phyloP scores from a whole-genome alignment of 345 rosid species.

The Microthlaspi erraticum region DNA sequence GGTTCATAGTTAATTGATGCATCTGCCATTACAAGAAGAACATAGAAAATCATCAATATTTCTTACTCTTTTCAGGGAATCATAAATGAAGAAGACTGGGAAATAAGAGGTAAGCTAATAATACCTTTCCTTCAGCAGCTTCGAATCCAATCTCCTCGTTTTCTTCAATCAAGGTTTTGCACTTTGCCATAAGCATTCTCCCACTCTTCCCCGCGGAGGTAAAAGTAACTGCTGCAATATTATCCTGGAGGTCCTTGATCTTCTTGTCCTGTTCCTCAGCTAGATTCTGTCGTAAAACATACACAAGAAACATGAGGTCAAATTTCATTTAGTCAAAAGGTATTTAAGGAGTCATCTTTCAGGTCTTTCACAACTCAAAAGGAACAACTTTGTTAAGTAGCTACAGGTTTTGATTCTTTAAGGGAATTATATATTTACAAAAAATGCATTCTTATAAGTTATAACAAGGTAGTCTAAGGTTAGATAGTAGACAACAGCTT shows the following conservation, averaged over 20 bases:
- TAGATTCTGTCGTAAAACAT: constrained; percentile 63
- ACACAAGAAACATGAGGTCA: not conserved
- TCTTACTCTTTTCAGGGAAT: not conserved
- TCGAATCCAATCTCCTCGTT: constrained; percentile 96
- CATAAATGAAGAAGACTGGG: constrained; percentile 7
- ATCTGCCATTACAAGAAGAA: constrained; percentile 55
- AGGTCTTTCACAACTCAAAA: constrained; percentile 13
- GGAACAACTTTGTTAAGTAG: constrained; percentile 1
- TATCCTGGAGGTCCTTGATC: constrained; percentile 94
- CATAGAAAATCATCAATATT: constrained; percentile 10
- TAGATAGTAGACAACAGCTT: not conserved
- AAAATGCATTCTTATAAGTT: constrained; percentile 4
- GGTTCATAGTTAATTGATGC: constrained; percentile 85
- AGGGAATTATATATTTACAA: constrained; percentile 5
- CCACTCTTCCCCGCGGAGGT: constrained; percentile 95
- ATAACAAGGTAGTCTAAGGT: not conserved
- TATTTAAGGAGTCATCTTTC: not conserved
- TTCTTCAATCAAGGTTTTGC: constrained; percentile 93
- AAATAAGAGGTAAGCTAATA: constrained; percentile 11
- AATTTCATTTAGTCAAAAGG: constrained; percentile 13
- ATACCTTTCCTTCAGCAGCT: constrained; percentile 97
- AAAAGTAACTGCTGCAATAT: constrained; percentile 81
- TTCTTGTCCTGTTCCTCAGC: constrained; percentile 96
- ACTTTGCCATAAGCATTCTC: constrained; percentile 92
- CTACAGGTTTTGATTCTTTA: not conserved